A percentile compares a stretch with the other conserved stretches of the same genome.
phyloP scores from a whole-genome alignment of 176 grass and related monocot species.

The Carex parvula region DNA sequence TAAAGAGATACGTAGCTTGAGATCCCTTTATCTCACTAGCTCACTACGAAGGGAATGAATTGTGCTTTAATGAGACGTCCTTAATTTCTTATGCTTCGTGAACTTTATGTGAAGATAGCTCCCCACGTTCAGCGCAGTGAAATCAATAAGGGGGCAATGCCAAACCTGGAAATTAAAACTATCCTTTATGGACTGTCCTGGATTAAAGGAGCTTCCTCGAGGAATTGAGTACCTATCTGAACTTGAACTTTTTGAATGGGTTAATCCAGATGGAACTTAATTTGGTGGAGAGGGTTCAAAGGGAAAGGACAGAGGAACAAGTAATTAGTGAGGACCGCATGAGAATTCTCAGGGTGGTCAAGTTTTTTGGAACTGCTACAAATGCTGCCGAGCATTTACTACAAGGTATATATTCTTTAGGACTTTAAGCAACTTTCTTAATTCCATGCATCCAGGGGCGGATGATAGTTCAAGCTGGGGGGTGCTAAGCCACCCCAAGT shows the following conservation, averaged over 20 bases:
- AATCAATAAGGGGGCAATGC: background rate
- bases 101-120: rapidly evolving
- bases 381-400: too few relatives aligned
- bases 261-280: background rate
- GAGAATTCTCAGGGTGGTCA: background rate
- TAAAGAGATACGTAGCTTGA: background rate
- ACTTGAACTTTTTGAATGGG: background rate
- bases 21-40: background rate
- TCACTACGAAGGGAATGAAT: background rate
- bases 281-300: background rate
- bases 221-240: background rate
- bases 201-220: background rate
- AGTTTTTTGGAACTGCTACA: background rate
- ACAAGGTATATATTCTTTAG: background rate
- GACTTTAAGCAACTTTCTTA: too few relatives aligned
- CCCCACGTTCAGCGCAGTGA: background rate
- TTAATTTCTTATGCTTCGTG: background rate
- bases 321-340: background rate
- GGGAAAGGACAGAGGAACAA: background rate
- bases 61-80: background rate
- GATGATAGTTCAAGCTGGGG: too few relatives aligned
- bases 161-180: background rate
- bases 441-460: background rate
- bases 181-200: background rate
- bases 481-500: too few relatives aligned